phyloP scores from a whole-genome alignment of 2,329 filamentous ascomycete genomes.

The Calonectria pauciramosa region DNA sequence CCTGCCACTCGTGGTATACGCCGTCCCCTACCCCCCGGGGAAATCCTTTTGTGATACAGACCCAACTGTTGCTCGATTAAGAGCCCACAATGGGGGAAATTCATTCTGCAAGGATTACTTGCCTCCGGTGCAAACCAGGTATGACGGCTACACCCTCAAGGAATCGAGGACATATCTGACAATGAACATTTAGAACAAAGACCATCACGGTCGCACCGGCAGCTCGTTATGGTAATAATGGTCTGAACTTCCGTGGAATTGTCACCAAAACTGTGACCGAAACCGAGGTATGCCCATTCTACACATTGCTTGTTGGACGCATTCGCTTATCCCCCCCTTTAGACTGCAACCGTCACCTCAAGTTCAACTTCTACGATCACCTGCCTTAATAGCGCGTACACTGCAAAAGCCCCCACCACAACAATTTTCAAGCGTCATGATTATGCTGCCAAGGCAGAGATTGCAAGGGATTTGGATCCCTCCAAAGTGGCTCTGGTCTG shows the following conservation, averaged over 20 bases:
- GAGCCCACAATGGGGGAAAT: neutral
- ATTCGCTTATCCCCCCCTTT: neutral
- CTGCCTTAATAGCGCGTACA: conserved; percentile 7
- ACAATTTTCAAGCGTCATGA: neutral
- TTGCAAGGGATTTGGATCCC: neutral
- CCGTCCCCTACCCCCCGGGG: neutral
- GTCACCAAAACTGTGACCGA: neutral
- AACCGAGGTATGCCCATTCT: neutral
- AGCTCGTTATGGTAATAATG: neutral
- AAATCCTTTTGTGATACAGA: neutral
- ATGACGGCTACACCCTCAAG: too few species aligned
- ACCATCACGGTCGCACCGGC: neutral
- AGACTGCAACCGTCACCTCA: neutral
- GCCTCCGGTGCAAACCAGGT: neutral
- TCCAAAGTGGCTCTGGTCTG: neutral
- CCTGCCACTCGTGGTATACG: neutral
- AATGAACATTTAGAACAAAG: neutral
- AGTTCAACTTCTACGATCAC: neutral
- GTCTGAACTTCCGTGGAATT: neutral
- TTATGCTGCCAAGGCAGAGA: neutral
- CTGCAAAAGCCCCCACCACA: neutral
- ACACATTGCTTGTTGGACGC: neutral
- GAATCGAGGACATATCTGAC: neutral
- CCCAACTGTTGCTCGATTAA: neutral
- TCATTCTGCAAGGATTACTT: neutral